Base-by-base conservation (phyloP, 768 basidiomycete species). In the Coprinellus aureogranulatus region DNA sequence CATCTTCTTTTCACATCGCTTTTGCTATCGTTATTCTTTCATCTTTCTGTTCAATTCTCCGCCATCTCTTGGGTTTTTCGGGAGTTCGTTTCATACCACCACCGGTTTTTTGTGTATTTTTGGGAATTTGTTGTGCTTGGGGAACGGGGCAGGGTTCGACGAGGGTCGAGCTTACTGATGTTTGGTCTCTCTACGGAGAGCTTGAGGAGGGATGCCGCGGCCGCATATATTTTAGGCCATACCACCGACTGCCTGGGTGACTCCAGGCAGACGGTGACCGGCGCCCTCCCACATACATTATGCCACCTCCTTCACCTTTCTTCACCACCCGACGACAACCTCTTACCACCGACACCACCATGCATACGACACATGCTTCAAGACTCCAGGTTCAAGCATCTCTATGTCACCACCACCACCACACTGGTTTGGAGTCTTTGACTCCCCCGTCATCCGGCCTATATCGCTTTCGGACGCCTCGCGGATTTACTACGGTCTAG, bases 211-310 rank as follows among this genome's bases (percentile, higher is more conserved):
- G 34, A 14, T 34, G 34, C 34, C 34, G 50, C 56, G 56, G 51
- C 56, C 56, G 56, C 49, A 51, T 58, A 58, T 58, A 52, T 58
- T 58, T 58, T 58, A 49, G 56, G 56, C 51, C 56, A 58, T 22
- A 16, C 41, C 34, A 14, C 14, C 14, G 34, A 6, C 34, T 34
- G 34, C 8, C 8, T 34, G 8, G 6, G 34, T 34, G 34, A 14
- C 6, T 14, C 14, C 14, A 14, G 34, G 34, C n/a, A n/a, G 34
- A 34, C 34, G 34, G 34, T 6, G 34, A 34, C 8, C 34, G 18
- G 25, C n/a, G 30, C 40, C 46, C 30, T 46, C 28, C 55, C 37
- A 23, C 53, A 25, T 41, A 30, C 42, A 26, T 55, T 34, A 34
- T 34, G 34, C 34, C 18, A 45, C 44, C n/a, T 6, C 44, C 18